phyloP scores from a whole-genome alignment of 306 rosid genomes.

The Vigna trinervia region DNA sequence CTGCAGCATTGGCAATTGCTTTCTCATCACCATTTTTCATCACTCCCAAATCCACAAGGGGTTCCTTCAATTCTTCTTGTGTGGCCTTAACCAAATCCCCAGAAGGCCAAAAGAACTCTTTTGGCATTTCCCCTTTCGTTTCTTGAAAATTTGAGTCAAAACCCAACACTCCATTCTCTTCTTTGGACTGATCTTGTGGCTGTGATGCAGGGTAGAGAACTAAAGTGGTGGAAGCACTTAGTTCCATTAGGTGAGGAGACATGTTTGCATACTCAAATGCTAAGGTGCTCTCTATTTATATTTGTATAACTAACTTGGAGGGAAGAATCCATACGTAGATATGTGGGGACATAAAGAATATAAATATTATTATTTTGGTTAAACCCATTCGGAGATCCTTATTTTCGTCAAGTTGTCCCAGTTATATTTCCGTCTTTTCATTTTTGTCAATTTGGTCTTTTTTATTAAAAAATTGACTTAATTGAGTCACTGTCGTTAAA shows the following conservation, averaged over 20 bases:
- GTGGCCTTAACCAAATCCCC: conserved; percentile 43
- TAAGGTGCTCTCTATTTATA: neutral
- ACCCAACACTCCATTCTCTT: conserved; percentile 37
- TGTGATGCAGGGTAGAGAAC: conserved; percentile 38
- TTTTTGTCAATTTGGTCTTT: no score
- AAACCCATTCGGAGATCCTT: no score
- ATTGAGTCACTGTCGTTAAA: no score
- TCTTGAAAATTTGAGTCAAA: conserved; percentile 49
- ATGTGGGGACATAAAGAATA: no score
- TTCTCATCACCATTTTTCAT: conserved; percentile 46
- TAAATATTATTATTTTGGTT: no score
- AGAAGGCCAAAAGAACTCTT: conserved; percentile 63
- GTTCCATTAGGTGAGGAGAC: conserved; percentile 40
- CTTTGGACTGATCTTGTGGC: conserved; percentile 9
- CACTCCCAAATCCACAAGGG: conserved; percentile 57
- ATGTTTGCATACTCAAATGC: neutral
- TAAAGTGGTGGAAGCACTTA: conserved; percentile 38
- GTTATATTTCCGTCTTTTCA: no score
- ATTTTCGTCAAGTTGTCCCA: no score
- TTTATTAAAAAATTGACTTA: no score
- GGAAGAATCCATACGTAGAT: no score
- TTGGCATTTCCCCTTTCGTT: conserved; percentile 54
- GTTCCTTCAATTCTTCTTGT: conserved; percentile 65
- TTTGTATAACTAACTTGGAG: conserved; percentile 13
- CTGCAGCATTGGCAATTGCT: conserved; percentile 52